Percentiles rank a stretch among this genome's conserved stretches.
Evolutionary conservation across 495 filamentous ascomycete genomes (phyloP).

Genomic region (Pyronema omphalodes): DNA sequence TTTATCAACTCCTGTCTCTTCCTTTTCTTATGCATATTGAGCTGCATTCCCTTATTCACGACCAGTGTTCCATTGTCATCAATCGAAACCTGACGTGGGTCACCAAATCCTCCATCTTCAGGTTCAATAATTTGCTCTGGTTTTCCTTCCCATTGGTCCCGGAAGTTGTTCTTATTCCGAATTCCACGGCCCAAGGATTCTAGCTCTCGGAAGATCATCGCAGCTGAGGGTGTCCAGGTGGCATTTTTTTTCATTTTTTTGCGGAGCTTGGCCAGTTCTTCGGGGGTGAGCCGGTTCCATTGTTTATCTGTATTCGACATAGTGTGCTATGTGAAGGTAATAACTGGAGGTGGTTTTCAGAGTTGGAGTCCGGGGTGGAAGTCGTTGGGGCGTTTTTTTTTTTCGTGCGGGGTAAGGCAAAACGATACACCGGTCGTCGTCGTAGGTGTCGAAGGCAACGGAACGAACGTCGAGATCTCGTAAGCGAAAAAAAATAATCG

Average conservation of each 20-base stretch:
- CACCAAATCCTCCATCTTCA: conserved; percentile 20
- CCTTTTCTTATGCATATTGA: conserved; percentile 30
- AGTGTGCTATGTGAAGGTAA: too few relatives aligned
- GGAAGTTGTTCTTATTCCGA: conserved; percentile 16
- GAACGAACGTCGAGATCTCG: too few relatives aligned
- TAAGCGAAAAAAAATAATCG: too few relatives aligned
- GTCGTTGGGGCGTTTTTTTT: too few relatives aligned
- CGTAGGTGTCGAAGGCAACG: too few relatives aligned
- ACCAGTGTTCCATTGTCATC: conserved; percentile 15
- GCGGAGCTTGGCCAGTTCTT: conserved; percentile 73
- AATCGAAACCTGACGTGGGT: conserved; percentile 15
- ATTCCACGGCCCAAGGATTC: conserved; percentile 53
- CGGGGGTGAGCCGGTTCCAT: conserved; percentile 57
- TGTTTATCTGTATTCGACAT: too few relatives aligned
- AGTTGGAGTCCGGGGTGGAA: too few relatives aligned
- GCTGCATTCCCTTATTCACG: conserved; percentile 21
- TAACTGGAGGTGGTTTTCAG: too few relatives aligned
- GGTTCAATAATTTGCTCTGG: conserved; percentile 17
- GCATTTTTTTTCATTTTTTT: conserved; percentile 99
- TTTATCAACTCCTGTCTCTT: conserved; percentile 37
- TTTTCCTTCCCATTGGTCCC: conserved; percentile 13
- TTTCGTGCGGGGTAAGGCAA: too few relatives aligned
- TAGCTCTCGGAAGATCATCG: conserved; percentile 86
- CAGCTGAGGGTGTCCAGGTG: conserved; percentile 81
- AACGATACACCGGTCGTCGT: too few relatives aligned